Conservation (phyloP, 1,139 yeast species). For the Keqinozyma sinolaborantium region DNA sequence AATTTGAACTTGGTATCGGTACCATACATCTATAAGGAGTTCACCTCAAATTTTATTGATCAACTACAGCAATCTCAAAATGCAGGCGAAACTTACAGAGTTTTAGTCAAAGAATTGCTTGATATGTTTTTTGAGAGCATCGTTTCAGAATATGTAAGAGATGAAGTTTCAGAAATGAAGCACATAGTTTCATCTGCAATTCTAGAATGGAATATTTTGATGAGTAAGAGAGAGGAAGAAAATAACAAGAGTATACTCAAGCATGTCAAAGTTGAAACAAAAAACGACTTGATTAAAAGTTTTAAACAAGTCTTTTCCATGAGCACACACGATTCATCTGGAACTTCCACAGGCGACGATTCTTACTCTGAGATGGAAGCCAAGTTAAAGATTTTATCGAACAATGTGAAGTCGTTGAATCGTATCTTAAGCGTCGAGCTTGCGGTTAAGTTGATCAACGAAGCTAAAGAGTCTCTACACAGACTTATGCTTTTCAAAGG, state of each 20-base stretch:
- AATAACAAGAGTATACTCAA: constrained; percentile 36
- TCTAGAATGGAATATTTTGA: constrained; percentile 30
- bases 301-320: constrained; percentile 61
- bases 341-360: constrained; percentile 13
- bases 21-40: constrained; percentile 29
- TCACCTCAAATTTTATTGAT: constrained; percentile 22
- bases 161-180: constrained; percentile 34
- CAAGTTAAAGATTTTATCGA: constrained; percentile 40
- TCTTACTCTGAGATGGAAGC: constrained; percentile 41
- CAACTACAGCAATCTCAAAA: constrained; percentile 26
- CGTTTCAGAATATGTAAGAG: constrained; percentile 48
- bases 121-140: constrained; percentile 48
- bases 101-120: constrained; percentile 34
- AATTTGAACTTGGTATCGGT: constrained; percentile 24
- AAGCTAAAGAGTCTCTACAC: constrained; percentile 33
- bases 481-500: constrained; percentile 31
- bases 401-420: constrained; percentile 39
- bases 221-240: constrained; percentile 37
- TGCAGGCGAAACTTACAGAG: constrained; percentile 30
- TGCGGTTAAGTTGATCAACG: constrained; percentile 34
- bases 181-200: constrained; percentile 23
- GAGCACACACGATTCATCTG: constrained; percentile 19
- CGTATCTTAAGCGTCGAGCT: constrained; percentile 40
- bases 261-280: constrained; percentile 39
- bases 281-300: constrained; percentile 48